phyloP scores from a whole-genome alignment of 1,284 basidiomycete genomes.

The Apiotrichum veenhuisii region DNA sequence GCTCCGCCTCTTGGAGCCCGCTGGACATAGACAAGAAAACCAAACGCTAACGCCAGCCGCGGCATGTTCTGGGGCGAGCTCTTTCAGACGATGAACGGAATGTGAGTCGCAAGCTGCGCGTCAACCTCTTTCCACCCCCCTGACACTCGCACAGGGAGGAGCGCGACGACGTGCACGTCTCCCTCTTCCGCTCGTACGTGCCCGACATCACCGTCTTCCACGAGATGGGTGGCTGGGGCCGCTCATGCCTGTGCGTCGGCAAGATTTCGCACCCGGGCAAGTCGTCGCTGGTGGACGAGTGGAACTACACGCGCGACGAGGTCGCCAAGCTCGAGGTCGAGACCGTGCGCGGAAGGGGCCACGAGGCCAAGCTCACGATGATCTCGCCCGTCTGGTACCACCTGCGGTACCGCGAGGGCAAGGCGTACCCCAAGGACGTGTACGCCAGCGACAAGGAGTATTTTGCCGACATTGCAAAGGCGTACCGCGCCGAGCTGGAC shows the following conservation, averaged over 20 bases:
- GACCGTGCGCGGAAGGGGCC: background rate
- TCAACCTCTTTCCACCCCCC: no score
- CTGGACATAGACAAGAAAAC: background rate
- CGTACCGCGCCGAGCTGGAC: constrained; percentile 67
- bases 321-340: background rate
- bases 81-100: constrained; percentile 61
- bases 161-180: constrained; percentile 48
- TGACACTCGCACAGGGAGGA: constrained; percentile 47
- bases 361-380: constrained; percentile 66
- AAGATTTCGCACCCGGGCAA: constrained; percentile 38
- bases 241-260: constrained; percentile 30
- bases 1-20: background rate
- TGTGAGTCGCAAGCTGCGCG: background rate
- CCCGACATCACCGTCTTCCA: constrained; percentile 27
- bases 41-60: constrained; percentile 12
- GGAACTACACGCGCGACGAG: constrained; percentile 35
- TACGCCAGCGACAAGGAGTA: constrained; percentile 34
- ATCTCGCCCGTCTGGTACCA: constrained; percentile 74
- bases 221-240: constrained; percentile 27
- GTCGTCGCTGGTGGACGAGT: constrained; percentile 43
- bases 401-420: constrained; percentile 50
- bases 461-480: constrained; percentile 61
- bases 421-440: constrained; percentile 21
- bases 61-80: constrained; percentile 54
- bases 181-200: constrained; percentile 33